Base-by-base conservation (phyloP, 2,329 filamentous ascomycete genomes). In the Pseudocercospora fuligena region DNA sequence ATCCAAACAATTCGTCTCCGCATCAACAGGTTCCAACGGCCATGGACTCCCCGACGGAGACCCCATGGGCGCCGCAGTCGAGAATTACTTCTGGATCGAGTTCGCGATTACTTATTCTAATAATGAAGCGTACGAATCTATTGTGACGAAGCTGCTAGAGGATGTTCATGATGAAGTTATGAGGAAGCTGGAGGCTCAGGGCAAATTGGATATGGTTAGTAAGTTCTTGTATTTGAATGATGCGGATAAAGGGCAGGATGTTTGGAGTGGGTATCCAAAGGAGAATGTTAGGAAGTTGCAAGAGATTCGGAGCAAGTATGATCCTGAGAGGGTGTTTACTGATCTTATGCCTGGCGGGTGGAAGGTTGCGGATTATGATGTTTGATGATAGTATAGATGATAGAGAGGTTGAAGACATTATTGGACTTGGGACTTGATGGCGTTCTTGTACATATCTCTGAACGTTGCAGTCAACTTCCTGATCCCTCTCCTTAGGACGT, bases 211-310 rank as follows among this genome's bases (percentile, higher is more conserved):
- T 27, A 27, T 47, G 23, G 36, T 53, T 25, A 46, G 31, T 23
- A 61, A 51, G 40, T 53, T 61, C 9, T 16, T 61, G 9, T 61
- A 61, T 51, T 46, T 61, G 40, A 61, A 61, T 29, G 59, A 61
- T 51, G 59, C 59, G 23, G 59, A 61, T 31, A 33, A 49, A 27
- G 59, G 59, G 7, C 40, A 61, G 43, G 59, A 61, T 46, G 43
- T 53, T 40, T 61, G 36, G 36, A 43, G 59, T 49, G 59, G 43
- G 14, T 60, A 61, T 51, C 59, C 59, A 7, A 61, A 61, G 59
- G 59, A 53, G 59, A 49, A 61, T 49, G 43, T 61, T 11, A 61
- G 21, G 43, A 53, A 33, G 60, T 47, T 61, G 60, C 60, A 53
- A 29, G 16, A 53, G 60, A 61, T 61, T 29, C 31, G 43, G 19